A percentile compares a stretch with the other conserved stretches of the same genome.
Conservation (phyloP, 495 filamentous ascomycete species). For the Daldinia childiae region DNA sequence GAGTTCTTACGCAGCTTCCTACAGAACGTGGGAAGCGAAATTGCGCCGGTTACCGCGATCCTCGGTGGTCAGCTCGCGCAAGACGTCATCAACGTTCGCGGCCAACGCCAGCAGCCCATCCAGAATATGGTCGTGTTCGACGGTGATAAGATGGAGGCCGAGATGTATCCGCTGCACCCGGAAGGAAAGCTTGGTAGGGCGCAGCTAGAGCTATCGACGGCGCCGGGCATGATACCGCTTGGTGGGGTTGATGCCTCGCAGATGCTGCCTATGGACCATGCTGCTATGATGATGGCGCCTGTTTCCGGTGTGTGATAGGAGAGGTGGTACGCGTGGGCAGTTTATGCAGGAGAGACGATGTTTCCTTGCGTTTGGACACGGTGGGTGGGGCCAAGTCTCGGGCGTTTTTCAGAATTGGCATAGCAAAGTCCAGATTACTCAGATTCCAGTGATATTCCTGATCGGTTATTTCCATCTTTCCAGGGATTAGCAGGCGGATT, state of each 20-base stretch:
- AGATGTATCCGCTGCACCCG: conserved; percentile 84
- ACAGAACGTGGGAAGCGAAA: conserved; percentile 80
- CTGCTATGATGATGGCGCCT: conserved; percentile 24
- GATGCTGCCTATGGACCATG: conserved; percentile 30
- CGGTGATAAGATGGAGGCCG: conserved; percentile 77
- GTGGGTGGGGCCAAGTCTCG: neutral
- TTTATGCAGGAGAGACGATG: neutral
- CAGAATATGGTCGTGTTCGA: conserved; percentile 96
- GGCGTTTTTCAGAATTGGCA: conserved; percentile 5
- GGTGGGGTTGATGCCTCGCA: conserved; percentile 27
- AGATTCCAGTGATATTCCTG: neutral
- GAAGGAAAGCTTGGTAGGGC: conserved; percentile 58
- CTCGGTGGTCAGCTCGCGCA: conserved; percentile 90
- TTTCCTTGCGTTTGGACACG: conserved; percentile 8
- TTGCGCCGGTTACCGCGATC: conserved; percentile 88
- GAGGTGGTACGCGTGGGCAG: neutral
- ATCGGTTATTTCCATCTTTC: neutral
- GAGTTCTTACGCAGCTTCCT: conserved; percentile 85
- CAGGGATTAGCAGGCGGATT: neutral
- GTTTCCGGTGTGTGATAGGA: neutral
- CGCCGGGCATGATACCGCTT: conserved; percentile 32
- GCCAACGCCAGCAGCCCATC: conserved; percentile 87
- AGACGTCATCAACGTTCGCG: conserved; percentile 96
- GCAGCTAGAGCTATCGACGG: conserved; percentile 42
- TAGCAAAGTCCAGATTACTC: neutral